These are phyloP conservation scores for Spergularia azorica DNA, from an alignment of 179 eudicot genomes.

Conservation along the genomic window DNA sequence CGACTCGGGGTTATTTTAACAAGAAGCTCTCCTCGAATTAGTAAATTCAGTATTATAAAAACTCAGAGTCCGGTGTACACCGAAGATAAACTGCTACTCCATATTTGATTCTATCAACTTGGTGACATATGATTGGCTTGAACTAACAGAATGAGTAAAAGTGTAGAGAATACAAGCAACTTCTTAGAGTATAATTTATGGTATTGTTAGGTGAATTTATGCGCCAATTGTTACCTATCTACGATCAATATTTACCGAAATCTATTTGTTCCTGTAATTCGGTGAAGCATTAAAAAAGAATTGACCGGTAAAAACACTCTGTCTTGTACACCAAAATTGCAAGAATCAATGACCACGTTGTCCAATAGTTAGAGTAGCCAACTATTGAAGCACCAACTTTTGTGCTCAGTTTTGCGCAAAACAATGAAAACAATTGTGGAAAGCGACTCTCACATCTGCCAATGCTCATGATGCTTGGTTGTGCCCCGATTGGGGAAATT, in stretches of 20 bases:
- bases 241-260: background rate
- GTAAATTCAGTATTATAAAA: too few species aligned
- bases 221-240: constrained; percentile 22
- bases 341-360: constrained; percentile 30
- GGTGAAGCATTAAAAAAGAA: constrained; percentile 11
- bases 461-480: constrained; percentile 19
- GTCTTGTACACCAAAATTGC: background rate
- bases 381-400: constrained; percentile 13
- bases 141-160: background rate
- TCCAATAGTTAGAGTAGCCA: constrained; percentile 22
- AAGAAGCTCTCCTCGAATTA: too few species aligned
- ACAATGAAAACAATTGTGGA: constrained; percentile 9
- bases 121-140: background rate
- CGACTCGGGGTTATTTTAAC: too few species aligned
- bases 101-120: too few species aligned
- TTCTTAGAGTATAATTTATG: background rate
- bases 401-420: constrained; percentile 16
- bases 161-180: background rate
- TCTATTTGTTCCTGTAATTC: constrained; percentile 15
- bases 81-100: too few species aligned
- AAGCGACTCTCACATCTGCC: constrained; percentile 7
- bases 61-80: too few species aligned
- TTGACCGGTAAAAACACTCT: background rate
- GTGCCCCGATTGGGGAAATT: constrained; percentile 1
- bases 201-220: constrained; percentile 21